phyloP scores from a whole-genome alignment of 164 flowering plant species.

The Chimonanthus praecox region DNA sequence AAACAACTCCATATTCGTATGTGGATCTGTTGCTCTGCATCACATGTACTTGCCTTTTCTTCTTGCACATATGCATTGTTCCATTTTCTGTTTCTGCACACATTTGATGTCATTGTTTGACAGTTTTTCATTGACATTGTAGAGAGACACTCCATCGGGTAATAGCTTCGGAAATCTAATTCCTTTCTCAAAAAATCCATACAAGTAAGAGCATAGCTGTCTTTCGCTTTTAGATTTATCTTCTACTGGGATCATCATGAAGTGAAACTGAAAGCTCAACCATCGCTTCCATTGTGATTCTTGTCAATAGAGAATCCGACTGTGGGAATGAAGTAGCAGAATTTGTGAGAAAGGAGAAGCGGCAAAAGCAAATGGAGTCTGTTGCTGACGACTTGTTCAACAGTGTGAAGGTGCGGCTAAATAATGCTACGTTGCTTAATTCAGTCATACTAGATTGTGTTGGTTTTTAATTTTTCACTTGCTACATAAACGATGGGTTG shows the following conservation, averaged over 20 bases:
- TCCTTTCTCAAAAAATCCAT: slow-evolving; percentile 72
- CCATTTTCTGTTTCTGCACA: neutral
- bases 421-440: neutral
- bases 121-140: slow-evolving; percentile 1
- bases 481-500: neutral
- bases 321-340: slow-evolving; percentile 44
- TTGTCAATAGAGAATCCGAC: slow-evolving; percentile 47
- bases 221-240: neutral
- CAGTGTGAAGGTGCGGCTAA: slow-evolving; percentile 47
- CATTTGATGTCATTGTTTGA: neutral
- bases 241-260: neutral
- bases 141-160: slow-evolving; percentile 38
- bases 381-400: slow-evolving; percentile 82
- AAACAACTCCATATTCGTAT: too few species aligned
- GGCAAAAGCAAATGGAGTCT: slow-evolving; percentile 76
- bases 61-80: too few species aligned
- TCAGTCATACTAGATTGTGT: neutral
- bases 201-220: slow-evolving; percentile 38
- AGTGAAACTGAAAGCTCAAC: neutral
- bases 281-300: neutral
- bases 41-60: too few species aligned
- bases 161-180: slow-evolving; percentile 77
- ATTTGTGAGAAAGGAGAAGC: slow-evolving; percentile 70
- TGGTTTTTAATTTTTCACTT: neutral
- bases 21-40: too few species aligned